These are phyloP conservation scores for Geotrichum candidum DNA, from an alignment of 1,139 yeast genomes.

Conservation along the genomic window DNA sequence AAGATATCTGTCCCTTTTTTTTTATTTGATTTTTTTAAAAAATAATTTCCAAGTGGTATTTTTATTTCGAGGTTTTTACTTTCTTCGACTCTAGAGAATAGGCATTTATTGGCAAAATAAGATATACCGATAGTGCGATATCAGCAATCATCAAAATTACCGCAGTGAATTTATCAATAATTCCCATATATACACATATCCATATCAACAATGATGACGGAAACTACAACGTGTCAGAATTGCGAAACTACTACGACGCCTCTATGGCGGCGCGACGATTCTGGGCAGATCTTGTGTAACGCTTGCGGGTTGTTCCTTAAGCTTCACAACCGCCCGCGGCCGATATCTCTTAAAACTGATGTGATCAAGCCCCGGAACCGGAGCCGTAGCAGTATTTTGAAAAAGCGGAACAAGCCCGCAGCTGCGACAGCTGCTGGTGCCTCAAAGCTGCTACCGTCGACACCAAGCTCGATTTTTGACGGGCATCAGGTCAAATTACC, in stretches of 20 bases:
- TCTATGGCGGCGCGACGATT: conserved; percentile 88
- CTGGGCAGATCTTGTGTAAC: conserved; percentile 86
- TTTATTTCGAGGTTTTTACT: not conserved
- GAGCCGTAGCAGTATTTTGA: conserved; percentile 28
- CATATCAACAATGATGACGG: not conserved
- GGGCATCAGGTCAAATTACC: not conserved
- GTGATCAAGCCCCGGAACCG: conserved; percentile 86
- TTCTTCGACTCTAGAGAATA: not conserved
- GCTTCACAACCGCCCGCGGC: conserved; percentile 86
- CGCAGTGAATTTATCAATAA: not conserved
- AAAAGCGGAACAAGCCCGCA: not conserved
- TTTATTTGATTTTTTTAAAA: not conserved
- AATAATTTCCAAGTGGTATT: not conserved
- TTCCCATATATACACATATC: not conserved
- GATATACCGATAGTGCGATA: not conserved
- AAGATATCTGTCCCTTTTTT: not conserved
- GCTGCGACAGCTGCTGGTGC: not conserved
- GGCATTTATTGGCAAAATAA: not conserved
- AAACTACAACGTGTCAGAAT: conserved; percentile 68
- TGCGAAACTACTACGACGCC: conserved; percentile 91
- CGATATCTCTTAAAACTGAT: conserved; percentile 83
- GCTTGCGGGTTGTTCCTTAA: conserved; percentile 90
- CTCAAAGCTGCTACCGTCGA: conserved; percentile 5
- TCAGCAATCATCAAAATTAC: not conserved
- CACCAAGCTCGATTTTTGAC: not conserved